Percentiles rank a stretch among this genome's conserved stretches.
phyloP scores from a whole-genome alignment of 441 rosid species.

The Daphne laureola region DNA sequence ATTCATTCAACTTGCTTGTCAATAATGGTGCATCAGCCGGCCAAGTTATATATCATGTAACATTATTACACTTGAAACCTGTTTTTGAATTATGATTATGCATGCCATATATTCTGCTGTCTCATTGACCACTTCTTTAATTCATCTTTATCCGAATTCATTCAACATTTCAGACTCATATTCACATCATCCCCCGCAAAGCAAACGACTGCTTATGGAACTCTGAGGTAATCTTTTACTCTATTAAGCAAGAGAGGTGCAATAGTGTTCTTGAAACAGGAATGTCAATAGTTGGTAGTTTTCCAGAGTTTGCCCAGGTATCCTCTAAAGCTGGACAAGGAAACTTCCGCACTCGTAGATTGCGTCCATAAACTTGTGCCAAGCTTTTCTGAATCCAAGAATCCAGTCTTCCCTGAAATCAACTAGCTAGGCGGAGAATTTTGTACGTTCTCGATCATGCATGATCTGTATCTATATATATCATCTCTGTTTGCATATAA shows the following conservation, averaged over 20 bases:
- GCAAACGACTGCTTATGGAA: slow-evolving; percentile 80
- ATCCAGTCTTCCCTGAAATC: slow-evolving; percentile 32
- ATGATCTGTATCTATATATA: not conserved
- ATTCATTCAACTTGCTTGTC: slow-evolving; percentile 87
- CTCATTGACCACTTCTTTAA: not conserved
- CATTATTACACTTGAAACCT: too few species aligned
- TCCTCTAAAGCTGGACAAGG: slow-evolving; percentile 43
- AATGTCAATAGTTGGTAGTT: slow-evolving; percentile 7
- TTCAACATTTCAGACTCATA: slow-evolving; percentile 58
- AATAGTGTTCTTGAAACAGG: not conserved
- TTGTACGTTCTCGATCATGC: slow-evolving; percentile 1
- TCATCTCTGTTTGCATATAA: slow-evolving; percentile 3
- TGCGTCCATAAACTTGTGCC: slow-evolving; percentile 51
- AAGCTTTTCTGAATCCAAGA: slow-evolving; percentile 35
- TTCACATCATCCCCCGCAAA: slow-evolving; percentile 90
- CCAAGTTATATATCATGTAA: slow-evolving; percentile 90
- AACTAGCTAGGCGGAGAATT: slow-evolving; percentile 6
- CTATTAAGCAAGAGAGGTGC: slow-evolving; percentile 5
- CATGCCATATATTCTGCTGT: not conserved
- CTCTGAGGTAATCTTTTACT: slow-evolving; percentile 52
- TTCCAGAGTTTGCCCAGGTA: slow-evolving; percentile 61
- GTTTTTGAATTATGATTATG: too few species aligned
- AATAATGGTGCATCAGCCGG: slow-evolving; percentile 95
- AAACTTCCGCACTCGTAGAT: slow-evolving; percentile 43
- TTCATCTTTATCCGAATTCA: too few species aligned